Evolutionary conservation across 768 basidiomycete genomes (phyloP), one percentile per base, ranked within the genome.

Genomic region (Boletus pseudopeckii): DNA sequence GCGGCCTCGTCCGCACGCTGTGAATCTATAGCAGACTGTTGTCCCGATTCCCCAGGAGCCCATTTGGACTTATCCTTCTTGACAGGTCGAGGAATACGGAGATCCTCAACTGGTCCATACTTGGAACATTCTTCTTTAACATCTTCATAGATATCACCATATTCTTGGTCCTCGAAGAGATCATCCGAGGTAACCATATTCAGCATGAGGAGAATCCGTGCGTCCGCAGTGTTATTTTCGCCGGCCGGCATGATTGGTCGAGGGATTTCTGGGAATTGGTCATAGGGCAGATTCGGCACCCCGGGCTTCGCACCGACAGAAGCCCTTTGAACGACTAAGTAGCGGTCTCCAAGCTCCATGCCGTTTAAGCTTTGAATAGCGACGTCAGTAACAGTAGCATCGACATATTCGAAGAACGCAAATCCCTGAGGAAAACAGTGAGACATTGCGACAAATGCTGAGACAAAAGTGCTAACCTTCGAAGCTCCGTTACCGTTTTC

Each of bases 121-220:
- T 80, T 86, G 8, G 78, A 77, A 61, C 89, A 93, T 73, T 98
- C 94, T 52, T 92, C 88, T 66, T 88, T 91, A 68, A 98, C 85
- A 67, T 99, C 97, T 66, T 97, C 94, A 56, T 90, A 85, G 53
- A 99, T 82, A 63, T 99, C 97, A 22, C 84, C 84, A 69, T 97
- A 99, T 65, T 99, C 97, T 55, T 86, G 76, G 67, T 98, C 96
- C 63, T 92, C 86, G 17, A 80, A 70, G 44, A 99, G 81, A 65
- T 99, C 97, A 42, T 99, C 97, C 1, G 90, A 70, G 0, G 90
- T 90, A 59, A 99, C 93, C 97, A 99, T 99, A 80, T 98, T 99
- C 64, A 99, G 75, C 88, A 99, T 90, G 68, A 98, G 87, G 63
- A 99, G 80, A 65, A 97, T 94, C 36, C 92, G 85, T 26, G 92